Percentiles rank a stretch among this genome's conserved stretches.
These are phyloP conservation scores for Prunus padus DNA, from an alignment of 306 rosid species.

Conservation along the genomic window DNA sequence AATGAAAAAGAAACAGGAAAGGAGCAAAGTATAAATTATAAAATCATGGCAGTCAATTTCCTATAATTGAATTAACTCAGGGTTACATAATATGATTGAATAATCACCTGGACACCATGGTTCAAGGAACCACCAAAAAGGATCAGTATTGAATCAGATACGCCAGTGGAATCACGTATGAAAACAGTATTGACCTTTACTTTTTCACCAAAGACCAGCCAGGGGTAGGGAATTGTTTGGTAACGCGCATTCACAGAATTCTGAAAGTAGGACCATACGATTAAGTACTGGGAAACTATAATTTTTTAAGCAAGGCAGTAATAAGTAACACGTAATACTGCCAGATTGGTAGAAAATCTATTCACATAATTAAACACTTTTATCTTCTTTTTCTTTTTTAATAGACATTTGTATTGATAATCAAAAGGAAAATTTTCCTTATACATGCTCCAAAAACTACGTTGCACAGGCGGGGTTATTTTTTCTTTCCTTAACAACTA, in stretches of 20 bases:
- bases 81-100: slow-evolving; percentile 4
- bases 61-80: neutral
- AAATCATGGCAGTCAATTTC: slow-evolving; percentile 20
- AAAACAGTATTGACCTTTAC: slow-evolving; percentile 90
- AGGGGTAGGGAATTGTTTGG: slow-evolving; percentile 92
- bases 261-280: slow-evolving; percentile 49
- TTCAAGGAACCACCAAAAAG: slow-evolving; percentile 78
- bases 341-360: neutral
- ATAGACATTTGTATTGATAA: too few species aligned
- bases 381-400: too few species aligned
- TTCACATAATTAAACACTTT: neutral
- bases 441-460: neutral
- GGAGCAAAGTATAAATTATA: slow-evolving; percentile 9
- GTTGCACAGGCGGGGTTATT: neutral
- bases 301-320: neutral
- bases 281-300: neutral
- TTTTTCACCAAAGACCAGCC: slow-evolving; percentile 97
- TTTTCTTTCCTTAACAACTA: slow-evolving; percentile 17
- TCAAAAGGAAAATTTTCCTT: too few species aligned
- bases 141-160: slow-evolving; percentile 83
- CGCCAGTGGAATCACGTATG: slow-evolving; percentile 94
- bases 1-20: slow-evolving; percentile 10
- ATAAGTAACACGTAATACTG: neutral
- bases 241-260: slow-evolving; percentile 91
- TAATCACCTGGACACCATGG: slow-evolving; percentile 75